These are phyloP conservation scores for Sporobolomyces pararoseus DNA, from an alignment of 768 basidiomycete genomes.

Conservation along the genomic window DNA sequence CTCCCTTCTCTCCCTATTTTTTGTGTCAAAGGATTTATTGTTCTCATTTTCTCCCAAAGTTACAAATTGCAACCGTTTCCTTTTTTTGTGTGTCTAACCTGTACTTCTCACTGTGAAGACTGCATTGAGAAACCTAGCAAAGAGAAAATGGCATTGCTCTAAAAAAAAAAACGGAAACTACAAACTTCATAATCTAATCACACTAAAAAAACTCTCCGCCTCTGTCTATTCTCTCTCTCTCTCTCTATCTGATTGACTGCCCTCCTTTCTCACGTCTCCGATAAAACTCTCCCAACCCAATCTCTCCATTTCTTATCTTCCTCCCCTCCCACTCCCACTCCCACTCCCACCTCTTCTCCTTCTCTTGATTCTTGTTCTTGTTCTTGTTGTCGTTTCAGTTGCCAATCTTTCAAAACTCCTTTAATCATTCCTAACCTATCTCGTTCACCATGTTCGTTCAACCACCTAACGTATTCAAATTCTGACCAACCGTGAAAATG, in stretches of 20 bases:
- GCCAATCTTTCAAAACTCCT: constrained; percentile 70
- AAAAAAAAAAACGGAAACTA: too few species aligned
- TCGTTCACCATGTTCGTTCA: constrained; percentile 78
- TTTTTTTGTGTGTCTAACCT: too few species aligned
- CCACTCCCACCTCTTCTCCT: not conserved
- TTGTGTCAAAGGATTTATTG: too few species aligned
- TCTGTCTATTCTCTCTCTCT: constrained; percentile 1
- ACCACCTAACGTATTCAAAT: constrained; percentile 91
- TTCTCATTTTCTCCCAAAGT: not conserved
- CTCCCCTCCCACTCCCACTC: not conserved
- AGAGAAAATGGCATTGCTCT: too few species aligned
- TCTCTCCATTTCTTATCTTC: constrained; percentile 3
- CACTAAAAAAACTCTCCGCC: too few species aligned
- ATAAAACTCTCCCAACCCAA: not conserved
- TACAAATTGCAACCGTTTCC: too few species aligned
- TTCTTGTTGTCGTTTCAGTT: too few species aligned
- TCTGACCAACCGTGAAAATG: constrained; percentile 89
- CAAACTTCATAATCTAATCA: too few species aligned
- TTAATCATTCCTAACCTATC: constrained; percentile 80
- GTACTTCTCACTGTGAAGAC: too few species aligned
- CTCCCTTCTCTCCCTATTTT: not conserved
- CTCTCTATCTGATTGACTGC: not conserved
- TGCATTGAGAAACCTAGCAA: too few species aligned
- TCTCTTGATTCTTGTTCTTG: too few species aligned
- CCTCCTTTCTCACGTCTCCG: too few species aligned